phyloP scores from a whole-genome alignment of 176 grass and related monocot species.

The Poa pratensis region DNA sequence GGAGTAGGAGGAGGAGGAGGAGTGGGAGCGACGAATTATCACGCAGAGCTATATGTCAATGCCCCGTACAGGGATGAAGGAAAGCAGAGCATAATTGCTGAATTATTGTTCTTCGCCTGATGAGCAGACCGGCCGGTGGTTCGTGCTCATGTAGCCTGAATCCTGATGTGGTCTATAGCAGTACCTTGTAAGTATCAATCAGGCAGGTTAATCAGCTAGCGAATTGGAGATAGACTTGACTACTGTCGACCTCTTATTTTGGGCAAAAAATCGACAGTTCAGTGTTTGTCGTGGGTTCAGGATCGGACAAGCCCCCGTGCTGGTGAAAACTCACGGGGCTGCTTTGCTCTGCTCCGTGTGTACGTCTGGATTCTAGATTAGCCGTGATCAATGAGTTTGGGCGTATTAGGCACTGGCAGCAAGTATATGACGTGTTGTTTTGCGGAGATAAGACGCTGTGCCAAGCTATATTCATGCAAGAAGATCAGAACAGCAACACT shows the following conservation, averaged over 20 bases:
- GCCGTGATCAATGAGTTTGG: not conserved
- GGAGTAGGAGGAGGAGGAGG: not conserved
- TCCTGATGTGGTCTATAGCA: slow-evolving; percentile 7
- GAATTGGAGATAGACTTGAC: no score
- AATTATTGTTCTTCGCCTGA: slow-evolving; percentile 26
- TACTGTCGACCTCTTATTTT: not conserved
- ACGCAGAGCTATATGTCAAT: slow-evolving; percentile 29
- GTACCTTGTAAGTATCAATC: slow-evolving; percentile 6
- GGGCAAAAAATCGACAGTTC: not conserved
- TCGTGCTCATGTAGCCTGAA: not conserved
- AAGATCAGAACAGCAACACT: no score
- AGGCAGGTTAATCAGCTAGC: not conserved
- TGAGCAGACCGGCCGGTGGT: slow-evolving; percentile 39
- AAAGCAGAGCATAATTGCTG: slow-evolving; percentile 45
- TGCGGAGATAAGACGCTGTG: not conserved
- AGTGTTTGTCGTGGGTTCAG: slow-evolving; percentile 6
- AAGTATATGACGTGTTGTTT: not conserved
- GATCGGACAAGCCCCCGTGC: not conserved
- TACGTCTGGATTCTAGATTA: not conserved
- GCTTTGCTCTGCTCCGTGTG: not conserved
- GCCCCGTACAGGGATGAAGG: slow-evolving; percentile 18
- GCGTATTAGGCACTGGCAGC: not conserved
- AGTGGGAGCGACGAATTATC: slow-evolving; percentile 4
- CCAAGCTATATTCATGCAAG: no score
- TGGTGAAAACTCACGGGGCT: slow-evolving; percentile 7